Percentiles rank a stretch among this genome's conserved stretches.
phyloP scores from a whole-genome alignment of 176 grass and related monocot genomes.

The Triticum timopheevii region DNA sequence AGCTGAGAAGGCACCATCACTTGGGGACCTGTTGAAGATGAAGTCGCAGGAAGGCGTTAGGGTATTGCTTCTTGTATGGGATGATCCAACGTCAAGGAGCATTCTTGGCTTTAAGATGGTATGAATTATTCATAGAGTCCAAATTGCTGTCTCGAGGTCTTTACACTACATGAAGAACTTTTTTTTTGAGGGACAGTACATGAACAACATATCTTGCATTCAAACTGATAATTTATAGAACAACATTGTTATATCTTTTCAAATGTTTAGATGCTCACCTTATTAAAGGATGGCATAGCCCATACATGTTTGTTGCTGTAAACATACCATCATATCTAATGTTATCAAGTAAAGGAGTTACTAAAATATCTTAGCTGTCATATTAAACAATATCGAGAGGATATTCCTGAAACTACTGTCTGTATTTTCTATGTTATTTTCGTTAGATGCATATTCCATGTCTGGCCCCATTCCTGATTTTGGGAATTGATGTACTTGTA shows the following conservation, averaged over 20 bases:
- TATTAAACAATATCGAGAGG: not conserved
- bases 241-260: not conserved
- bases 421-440: not conserved
- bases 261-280: conserved; percentile 19
- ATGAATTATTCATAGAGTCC: conserved; percentile 20
- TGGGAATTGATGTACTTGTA: conserved; percentile 26
- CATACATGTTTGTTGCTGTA: not conserved
- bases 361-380: not conserved
- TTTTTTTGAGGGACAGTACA: not conserved
- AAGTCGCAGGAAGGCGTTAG: conserved; percentile 80
- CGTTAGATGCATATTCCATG: not conserved
- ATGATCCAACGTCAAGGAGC: conserved; percentile 73
- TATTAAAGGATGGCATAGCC: not conserved
- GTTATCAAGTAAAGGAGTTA: conserved; percentile 2
- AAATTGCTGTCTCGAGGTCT: conserved; percentile 20
- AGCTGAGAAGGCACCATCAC: not conserved
- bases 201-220: not conserved
- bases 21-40: conserved; percentile 70
- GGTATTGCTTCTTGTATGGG: conserved; percentile 81
- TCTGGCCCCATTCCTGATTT: conserved; percentile 13
- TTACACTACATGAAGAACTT: not conserved
- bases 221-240: not conserved
- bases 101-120: conserved; percentile 65
- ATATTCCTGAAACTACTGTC: not conserved
- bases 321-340: not conserved